A percentile compares a stretch with the other conserved stretches of the same genome.
Evolutionary conservation across 1,284 basidiomycete species (phyloP).

Genomic region (Ganoderma lucidum): DNA sequence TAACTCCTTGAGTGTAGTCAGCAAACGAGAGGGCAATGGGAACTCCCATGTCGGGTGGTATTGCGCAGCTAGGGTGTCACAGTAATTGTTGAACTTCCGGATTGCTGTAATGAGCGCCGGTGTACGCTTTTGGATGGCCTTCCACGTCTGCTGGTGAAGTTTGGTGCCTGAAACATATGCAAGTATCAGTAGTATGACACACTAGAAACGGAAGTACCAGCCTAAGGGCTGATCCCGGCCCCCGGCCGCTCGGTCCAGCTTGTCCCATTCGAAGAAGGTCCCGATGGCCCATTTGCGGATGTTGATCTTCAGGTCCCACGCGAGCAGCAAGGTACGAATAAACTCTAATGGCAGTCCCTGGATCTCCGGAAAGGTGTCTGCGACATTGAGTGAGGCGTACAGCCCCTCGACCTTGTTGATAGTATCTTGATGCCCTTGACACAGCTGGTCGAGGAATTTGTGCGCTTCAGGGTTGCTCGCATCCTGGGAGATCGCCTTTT

Average conservation of each 20-base stretch:
- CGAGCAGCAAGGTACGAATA: conserved; percentile 42
- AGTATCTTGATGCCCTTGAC: conserved; percentile 15
- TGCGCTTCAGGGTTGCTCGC: conserved; percentile 19
- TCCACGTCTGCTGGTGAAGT: conserved; percentile 46
- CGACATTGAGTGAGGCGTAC: conserved; percentile 47
- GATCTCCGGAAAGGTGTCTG: conserved; percentile 44
- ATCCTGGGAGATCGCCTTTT: conserved; percentile 29
- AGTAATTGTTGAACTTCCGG: conserved; percentile 47
- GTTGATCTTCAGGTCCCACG: conserved; percentile 48
- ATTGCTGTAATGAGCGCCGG: conserved; percentile 44
- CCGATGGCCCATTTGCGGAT: conserved; percentile 45
- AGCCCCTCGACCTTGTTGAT: conserved; percentile 37
- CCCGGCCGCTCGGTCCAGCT: conserved; percentile 44
- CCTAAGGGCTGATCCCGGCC: conserved; percentile 44
- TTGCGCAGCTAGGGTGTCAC: conserved; percentile 37
- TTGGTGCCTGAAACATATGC: conserved; percentile 39
- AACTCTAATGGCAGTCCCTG: conserved; percentile 36
- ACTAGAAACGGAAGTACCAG: conserved; percentile 26
- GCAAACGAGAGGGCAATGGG: conserved; percentile 38
- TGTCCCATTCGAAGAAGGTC: conserved; percentile 50
- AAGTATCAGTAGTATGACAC: conserved; percentile 25
- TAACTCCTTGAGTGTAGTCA: conserved; percentile 37
- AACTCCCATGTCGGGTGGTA: conserved; percentile 39
- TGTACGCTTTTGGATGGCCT: conserved; percentile 43
- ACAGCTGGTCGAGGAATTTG: conserved; percentile 8